Evolutionary conservation across 2,329 filamentous ascomycete genomes (phyloP).

Genomic region (Aspergillus viridinutans): DNA sequence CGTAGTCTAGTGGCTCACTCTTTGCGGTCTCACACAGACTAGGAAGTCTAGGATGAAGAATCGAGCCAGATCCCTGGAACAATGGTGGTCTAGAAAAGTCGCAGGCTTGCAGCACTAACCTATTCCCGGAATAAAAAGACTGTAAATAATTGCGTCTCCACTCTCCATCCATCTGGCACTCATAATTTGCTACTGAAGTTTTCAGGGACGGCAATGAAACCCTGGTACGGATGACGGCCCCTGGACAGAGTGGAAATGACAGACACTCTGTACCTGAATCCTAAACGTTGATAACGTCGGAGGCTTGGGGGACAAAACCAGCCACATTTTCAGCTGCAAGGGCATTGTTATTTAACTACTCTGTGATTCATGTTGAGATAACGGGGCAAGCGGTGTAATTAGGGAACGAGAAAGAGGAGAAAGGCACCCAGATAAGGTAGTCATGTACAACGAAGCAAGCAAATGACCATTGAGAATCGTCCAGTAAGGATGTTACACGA

Average conservation of each 20-base stretch:
- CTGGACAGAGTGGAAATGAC: not conserved
- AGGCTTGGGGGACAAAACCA: not conserved
- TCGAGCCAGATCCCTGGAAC: slow-evolving; percentile 1
- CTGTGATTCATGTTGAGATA: not conserved
- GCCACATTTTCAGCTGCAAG: not conserved
- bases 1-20: no score
- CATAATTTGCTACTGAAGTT: not conserved
- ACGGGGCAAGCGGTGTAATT: not conserved
- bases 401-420: not conserved
- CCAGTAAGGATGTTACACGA: not conserved
- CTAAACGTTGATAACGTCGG: no score
- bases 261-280: not conserved
- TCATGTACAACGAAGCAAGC: not conserved
- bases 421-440: not conserved
- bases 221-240: not conserved
- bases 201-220: not conserved
- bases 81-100: not conserved
- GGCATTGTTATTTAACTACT: not conserved
- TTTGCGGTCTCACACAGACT: not conserved
- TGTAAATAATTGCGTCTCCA: not conserved
- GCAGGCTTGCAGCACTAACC: not conserved
- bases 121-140: no score
- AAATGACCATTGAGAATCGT: not conserved
- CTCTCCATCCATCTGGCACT: not conserved
- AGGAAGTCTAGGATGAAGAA: not conserved